Evolutionary conservation across 768 basidiomycete genomes (phyloP).

Genomic region (Erythrobasidium yunnanense): DNA sequence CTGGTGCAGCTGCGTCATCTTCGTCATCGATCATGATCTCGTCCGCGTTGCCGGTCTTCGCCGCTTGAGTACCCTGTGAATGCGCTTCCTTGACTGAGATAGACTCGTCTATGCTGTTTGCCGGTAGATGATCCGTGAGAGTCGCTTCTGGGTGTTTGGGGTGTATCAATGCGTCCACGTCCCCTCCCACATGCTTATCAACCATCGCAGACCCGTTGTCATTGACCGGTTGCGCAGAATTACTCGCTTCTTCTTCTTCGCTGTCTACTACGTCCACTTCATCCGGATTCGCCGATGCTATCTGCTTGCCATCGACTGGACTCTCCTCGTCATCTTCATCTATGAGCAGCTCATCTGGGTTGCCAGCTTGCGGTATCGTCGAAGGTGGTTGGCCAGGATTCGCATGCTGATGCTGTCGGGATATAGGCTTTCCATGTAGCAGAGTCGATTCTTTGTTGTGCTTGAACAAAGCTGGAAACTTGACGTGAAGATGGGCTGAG

Average conservation of each 20-base stretch:
- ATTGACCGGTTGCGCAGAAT: constrained; percentile 8
- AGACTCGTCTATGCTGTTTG: neutral
- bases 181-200: neutral
- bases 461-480: constrained; percentile 57
- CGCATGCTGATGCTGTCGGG: neutral
- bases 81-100: neutral
- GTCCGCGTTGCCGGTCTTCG: constrained; percentile 42
- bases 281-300: neutral
- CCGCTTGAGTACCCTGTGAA: no score
- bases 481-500: constrained; percentile 76
- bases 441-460: constrained; percentile 33
- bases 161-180: neutral
- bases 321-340: constrained; percentile 32
- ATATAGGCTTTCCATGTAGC: constrained; percentile 23
- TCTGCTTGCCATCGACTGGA: neutral
- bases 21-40: constrained; percentile 48
- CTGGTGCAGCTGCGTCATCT: constrained; percentile 33
- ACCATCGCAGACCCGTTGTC: constrained; percentile 47
- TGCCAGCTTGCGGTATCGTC: constrained; percentile 6
- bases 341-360: constrained; percentile 41
- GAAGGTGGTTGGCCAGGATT: neutral
- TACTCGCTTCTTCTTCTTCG: constrained; percentile 12
- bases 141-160: neutral
- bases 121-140: neutral
- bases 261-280: neutral